These are phyloP conservation scores for Sonneratia alba DNA, from an alignment of 345 rosid species.

Conservation along the genomic window DNA sequence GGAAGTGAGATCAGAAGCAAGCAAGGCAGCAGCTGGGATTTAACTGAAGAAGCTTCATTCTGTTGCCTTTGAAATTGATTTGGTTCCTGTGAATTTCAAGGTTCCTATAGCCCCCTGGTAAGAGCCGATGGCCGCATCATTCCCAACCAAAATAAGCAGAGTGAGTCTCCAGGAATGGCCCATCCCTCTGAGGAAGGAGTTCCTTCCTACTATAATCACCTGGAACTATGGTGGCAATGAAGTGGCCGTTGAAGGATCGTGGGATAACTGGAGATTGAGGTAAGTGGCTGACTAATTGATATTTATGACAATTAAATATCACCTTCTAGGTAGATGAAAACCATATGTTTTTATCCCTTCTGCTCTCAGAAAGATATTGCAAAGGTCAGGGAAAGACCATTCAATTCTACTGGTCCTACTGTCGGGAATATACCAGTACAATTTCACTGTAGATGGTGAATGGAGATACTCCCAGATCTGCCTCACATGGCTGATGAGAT, in stretches of 20 bases:
- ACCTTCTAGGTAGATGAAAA: not conserved
- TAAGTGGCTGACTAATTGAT: constrained; percentile 8
- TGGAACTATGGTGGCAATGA: constrained; percentile 88
- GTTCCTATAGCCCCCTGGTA: constrained; percentile 56
- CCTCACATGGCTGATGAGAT: constrained; percentile 61
- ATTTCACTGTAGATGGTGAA: constrained; percentile 78
- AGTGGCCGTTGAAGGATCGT: constrained; percentile 82
- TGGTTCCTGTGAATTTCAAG: constrained; percentile 22
- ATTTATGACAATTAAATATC: not conserved
- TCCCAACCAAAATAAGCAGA: constrained; percentile 35
- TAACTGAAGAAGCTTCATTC: not conserved
- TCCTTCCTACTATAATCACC: constrained; percentile 79
- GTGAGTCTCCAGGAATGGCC: constrained; percentile 34
- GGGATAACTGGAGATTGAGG: constrained; percentile 90
- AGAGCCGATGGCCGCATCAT: constrained; percentile 34
- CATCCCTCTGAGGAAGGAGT: constrained; percentile 47
- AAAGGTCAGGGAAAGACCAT: constrained; percentile 74
- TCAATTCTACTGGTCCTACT: constrained; percentile 70
- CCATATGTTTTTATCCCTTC: constrained; percentile 8
- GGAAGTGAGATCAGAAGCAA: not conserved
- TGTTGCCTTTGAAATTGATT: constrained; percentile 11
- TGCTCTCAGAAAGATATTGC: constrained; percentile 56
- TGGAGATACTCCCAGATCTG: constrained; percentile 71
- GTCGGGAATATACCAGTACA: constrained; percentile 76
- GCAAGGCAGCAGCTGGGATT: not conserved